Base-by-base conservation (phyloP, 495 filamentous ascomycete species). In the Hypoxylon cercidicola region DNA sequence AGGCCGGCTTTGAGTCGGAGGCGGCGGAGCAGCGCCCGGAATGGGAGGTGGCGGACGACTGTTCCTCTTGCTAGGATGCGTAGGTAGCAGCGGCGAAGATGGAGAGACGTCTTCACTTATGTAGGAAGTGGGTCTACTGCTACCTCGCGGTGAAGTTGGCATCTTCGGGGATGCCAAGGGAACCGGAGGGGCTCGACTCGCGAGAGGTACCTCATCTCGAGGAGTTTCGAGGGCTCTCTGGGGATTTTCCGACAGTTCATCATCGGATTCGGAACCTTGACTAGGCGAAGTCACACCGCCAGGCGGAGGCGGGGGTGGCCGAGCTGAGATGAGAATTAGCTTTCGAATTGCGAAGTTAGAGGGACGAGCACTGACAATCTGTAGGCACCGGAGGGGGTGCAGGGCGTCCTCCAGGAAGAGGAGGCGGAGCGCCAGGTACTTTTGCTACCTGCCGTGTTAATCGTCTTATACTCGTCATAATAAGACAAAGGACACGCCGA, bases 201-300 rank as follows among this genome's bases (percentile, higher is more conserved):
- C 66, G 28, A 72, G 81, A 28, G 66, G 55, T 15, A 60, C 54
- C 63, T 83, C 81, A 35, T 68, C 67, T 51, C 71, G 74, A 23
- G 78, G 77, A 35, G 78, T 77, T 30, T 77, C 62, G 7, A 64
- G 37, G 55, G 69, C 54, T 18, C 46, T 80, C 72, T 65, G 70
- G 20, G 87, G 79, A 62, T 84, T 83, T 48, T 86, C 77, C n/a
- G 92, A 95, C 75, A 96, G 79, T 71, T 99, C 95, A 76, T 98
- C 96, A 75, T 96, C 96, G 9, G 94, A 97, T 70, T 89, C 92
- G 6, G 93, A 96, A 21, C 93, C 94, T 57, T 87, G 82, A 62
- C 88, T 93, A 28, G 84, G 88, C 40, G 91, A 91, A 48, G 80
- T 77, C 44, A 83, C 74, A 53, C 77, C 77, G 40, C 82, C 75